Percentiles rank a stretch among this genome's conserved stretches.
Conservation (phyloP, 768 basidiomycete genomes). For the Leucosporidium yakuticum region DNA sequence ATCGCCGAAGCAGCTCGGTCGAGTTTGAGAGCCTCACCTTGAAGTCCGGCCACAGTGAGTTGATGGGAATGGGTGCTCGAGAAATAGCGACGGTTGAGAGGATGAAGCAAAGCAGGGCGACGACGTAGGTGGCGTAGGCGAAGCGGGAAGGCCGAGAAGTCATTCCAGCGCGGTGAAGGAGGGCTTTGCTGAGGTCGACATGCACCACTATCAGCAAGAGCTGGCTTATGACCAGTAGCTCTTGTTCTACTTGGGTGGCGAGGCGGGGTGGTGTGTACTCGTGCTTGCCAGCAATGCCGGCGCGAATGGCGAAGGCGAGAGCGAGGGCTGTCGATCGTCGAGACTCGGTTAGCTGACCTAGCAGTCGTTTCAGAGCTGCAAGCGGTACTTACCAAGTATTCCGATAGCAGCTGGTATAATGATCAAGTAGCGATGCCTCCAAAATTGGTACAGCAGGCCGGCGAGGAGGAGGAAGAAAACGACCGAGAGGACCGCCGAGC, state of each 20-base stretch:
- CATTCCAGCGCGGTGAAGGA: conserved; percentile 1
- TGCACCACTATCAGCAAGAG: neutral
- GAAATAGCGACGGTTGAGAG: conserved; percentile 6
- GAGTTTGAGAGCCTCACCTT: too few relatives aligned
- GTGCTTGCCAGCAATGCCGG: conserved; percentile 11
- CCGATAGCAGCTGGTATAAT: neutral
- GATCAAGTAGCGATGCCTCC: neutral
- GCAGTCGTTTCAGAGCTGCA: too few relatives aligned
- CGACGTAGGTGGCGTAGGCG: neutral
- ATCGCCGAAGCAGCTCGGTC: too few relatives aligned
- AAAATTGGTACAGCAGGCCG: neutral
- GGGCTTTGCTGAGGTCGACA: neutral
- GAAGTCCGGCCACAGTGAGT: neutral
- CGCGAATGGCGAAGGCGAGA: conserved; percentile 13
- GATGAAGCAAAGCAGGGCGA: conserved; percentile 10
- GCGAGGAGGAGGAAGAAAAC: conserved; percentile 1
- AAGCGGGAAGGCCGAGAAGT: conserved; percentile 8
- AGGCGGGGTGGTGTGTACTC: neutral
- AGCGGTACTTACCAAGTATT: neutral
- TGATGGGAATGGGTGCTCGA: neutral
- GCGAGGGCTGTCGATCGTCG: neutral
- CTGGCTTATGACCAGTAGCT: neutral
- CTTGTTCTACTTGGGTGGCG: neutral
- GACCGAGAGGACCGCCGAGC: conserved; percentile 3
- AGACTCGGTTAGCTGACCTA: neutral